A percentile compares a stretch with the other conserved stretches of the same genome.
Conservation (phyloP, 1,284 basidiomycete species). For the Naganishia sp. region DNA sequence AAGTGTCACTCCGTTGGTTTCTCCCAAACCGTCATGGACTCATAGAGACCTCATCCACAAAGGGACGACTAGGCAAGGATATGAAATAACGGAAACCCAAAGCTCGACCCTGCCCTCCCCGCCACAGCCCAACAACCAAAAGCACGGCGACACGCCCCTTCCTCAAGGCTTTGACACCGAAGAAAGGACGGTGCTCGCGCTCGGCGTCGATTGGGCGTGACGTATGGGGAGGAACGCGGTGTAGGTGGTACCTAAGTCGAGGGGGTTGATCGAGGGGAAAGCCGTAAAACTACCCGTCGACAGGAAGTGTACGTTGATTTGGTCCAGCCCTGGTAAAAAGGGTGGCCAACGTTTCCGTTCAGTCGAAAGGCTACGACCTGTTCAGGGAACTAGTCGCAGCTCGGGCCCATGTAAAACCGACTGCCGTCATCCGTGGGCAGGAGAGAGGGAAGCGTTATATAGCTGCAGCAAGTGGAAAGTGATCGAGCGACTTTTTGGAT, state of each 20-base stretch:
- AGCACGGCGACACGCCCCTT: constrained; percentile 4
- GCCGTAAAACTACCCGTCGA: constrained; percentile 35
- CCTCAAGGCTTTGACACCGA: constrained; percentile 26
- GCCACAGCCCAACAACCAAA: not conserved
- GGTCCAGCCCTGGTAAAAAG: not conserved
- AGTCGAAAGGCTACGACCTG: constrained; percentile 30
- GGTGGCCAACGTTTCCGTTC: constrained; percentile 32
- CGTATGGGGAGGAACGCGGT: not conserved
- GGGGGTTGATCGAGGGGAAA: constrained; percentile 35
- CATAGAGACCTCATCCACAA: constrained; percentile 28
- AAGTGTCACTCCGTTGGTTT: constrained; percentile 36
- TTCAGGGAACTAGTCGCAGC: constrained; percentile 30
- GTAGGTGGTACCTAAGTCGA: constrained; percentile 20
- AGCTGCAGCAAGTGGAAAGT: constrained; percentile 1
- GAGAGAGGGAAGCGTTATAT: constrained; percentile 9
- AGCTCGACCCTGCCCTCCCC: constrained; percentile 23
- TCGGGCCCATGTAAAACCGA: constrained; percentile 30
- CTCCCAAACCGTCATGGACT: constrained; percentile 35
- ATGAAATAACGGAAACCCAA: constrained; percentile 37
- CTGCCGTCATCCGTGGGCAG: not conserved
- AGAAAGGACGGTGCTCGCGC: not conserved
- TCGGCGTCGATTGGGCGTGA: no score
- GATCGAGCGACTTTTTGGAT: constrained; percentile 25
- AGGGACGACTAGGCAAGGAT: constrained; percentile 33
- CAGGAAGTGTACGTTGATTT: constrained; percentile 35